Conservation (phyloP, 1,139 yeast genomes). For the Taphrina betulina region DNA sequence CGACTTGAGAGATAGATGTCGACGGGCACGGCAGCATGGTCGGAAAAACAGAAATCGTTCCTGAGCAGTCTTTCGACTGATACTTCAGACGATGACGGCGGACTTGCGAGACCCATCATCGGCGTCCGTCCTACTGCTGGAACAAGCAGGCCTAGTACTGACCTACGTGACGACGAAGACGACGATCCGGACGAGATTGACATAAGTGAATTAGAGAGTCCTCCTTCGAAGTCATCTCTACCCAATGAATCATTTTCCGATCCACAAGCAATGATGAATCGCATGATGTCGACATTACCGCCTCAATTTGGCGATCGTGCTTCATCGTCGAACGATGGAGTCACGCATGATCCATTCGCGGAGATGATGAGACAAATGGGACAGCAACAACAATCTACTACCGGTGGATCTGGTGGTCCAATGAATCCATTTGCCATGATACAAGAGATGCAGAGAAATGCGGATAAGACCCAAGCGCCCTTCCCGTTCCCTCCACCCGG, state of each 20-base stretch:
- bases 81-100: background rate
- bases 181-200: conserved; percentile 17
- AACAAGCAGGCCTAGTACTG: background rate
- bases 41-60: conserved; percentile 11
- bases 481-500: background rate
- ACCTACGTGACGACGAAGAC: background rate
- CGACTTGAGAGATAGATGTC: too few species aligned
- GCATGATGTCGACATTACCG: conserved; percentile 1
- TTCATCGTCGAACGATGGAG: too few species aligned
- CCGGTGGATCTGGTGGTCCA: too few species aligned
- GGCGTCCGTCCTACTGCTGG: background rate
- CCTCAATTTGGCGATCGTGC: background rate
- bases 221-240: background rate
- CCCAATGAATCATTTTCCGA: background rate
- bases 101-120: background rate
- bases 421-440: conserved; percentile 29
- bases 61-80: conserved; percentile 7
- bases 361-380: too few species aligned
- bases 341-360: too few species aligned
- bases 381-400: too few species aligned
- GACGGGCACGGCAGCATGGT: conserved; percentile 8
- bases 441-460: conserved; percentile 23
- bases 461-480: conserved; percentile 7
- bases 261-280: background rate
- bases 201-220: conserved; percentile 3